Evolutionary conservation across 2,329 filamentous ascomycete species (phyloP), one percentile per base, ranked within the genome.

Genomic region (Capronia coronata): DNA sequence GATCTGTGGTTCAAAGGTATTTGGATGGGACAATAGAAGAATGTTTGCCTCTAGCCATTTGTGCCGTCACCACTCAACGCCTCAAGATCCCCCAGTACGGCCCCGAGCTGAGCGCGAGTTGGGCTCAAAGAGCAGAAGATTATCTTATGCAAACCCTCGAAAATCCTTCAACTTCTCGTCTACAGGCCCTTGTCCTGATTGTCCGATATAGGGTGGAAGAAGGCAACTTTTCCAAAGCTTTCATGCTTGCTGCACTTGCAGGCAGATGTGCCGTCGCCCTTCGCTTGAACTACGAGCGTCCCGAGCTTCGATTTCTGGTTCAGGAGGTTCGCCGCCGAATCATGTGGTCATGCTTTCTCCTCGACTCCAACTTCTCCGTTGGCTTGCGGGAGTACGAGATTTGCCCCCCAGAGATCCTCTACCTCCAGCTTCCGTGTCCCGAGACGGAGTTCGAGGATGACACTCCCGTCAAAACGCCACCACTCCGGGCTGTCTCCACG

Each of bases 261-360:
- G 44, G 39, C 14, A 23, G 54, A 2, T 73, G 75, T 49, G 72
- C 74, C 3, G 69, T 71, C n/a, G 74, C 72, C 2, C 65, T 77
- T 11, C 68, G 72, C 2, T 65, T 77, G 7, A 75, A 75, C 60
- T 70, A 73, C 50, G 74, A 76, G 54, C 73, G 72, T 49, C 62
- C 68, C 6, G 68, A 67, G 3, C 62, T 73, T 16, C 72, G 68
- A 70, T 56, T 56, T 38, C 35, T 54, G 13, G 70, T 71, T 0
- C 69, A 70, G 39, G 71, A 74, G 60, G 70, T 69, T 1, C 68
- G 71, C 8, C 66, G 71, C 1, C 65, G 71, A 6, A 61, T 73
- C 16, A 74, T 75, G 72, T 75, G 74, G 73, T 69, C 73, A 1
- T 66, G 75, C 9, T 71, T 69, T 55, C 71, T 74, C 56, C 69